Evolutionary conservation across 805 yeast species (phyloP), one percentile per base, ranked within the genome.

Genomic region (Kodamaea laetipori): DNA sequence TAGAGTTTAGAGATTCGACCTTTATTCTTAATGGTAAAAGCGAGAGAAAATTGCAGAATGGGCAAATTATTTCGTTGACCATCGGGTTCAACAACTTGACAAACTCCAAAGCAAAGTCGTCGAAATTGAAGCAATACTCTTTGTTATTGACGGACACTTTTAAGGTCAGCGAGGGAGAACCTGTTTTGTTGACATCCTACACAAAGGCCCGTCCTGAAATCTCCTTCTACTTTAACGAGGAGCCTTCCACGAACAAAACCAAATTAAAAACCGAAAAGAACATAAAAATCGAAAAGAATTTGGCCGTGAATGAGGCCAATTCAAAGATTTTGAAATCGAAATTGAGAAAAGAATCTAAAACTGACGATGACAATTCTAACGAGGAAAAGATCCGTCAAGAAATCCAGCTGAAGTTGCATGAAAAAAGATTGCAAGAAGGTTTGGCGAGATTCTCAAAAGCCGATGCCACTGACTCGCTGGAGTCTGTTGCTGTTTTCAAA

Each of bases 371-470:
- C 54, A 60, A 63, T 44, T 41, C 59, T 18, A 77, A 71, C 52
- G 86, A 84, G 41, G 94, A 89, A 52, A 82, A 81, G 57, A 81
- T 87, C 47, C 82, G 94, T 51, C 86, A 82, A 57, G 90, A 83
- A 55, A 83, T 84, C 49, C 99, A 94, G 67, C 74, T 75, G 46
- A 86, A 85, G 53, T 73, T 92, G 41, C 97, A 89, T 62, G 89
- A 84, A 40, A 85, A 82, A 59, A 75, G 95, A 59, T 92, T 86
- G 60, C 86, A 86, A 55, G 92, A 86, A 57, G 99, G 99, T 24
- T 69, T 86, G 46, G 80, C 84, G 41, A 77, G 95, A 58, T 90
- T 82, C 58, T 82, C 85, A 47, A 86, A 88, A 35, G 86, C 88
- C 10, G 92, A 82, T 64, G 87, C 88, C 4, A 76, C 78, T 23